Evolutionary conservation across 1,284 basidiomycete species (phyloP).

Genomic region (Ustilago shanxiensis): DNA sequence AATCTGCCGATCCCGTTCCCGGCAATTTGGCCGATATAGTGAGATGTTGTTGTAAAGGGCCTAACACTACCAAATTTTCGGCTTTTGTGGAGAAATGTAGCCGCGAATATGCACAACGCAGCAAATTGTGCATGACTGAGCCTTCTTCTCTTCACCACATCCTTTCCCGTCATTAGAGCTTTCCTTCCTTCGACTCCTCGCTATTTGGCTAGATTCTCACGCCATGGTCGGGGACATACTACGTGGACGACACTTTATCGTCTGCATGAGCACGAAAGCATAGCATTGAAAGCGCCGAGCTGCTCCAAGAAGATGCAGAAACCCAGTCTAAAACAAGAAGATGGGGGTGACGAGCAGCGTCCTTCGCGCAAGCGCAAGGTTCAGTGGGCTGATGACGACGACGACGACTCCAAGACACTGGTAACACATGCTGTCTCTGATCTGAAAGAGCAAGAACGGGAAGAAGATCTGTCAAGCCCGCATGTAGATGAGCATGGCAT

Average conservation of each 20-base stretch:
- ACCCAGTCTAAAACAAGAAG: conserved; percentile 15
- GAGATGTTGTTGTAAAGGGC: neutral
- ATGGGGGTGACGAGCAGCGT: neutral
- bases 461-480: neutral
- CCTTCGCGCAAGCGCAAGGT: conserved; percentile 44
- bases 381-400: conserved; percentile 48
- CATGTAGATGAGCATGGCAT: conserved; percentile 36
- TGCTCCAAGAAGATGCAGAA: conserved; percentile 17
- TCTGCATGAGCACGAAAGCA: neutral
- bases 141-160: neutral
- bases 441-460: neutral
- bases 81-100: neutral
- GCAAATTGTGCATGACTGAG: conserved; percentile 6
- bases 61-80: conserved; percentile 15
- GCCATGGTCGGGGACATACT: neutral
- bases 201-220: no score
- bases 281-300: neutral
- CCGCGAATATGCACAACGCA: no score
- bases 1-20: neutral
- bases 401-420: conserved; percentile 11
- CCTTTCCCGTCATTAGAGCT: no score
- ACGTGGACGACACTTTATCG: neutral
- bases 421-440: neutral
- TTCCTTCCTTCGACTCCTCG: neutral
- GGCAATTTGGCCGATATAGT: neutral